Conservation (phyloP, 1,284 basidiomycete species). For the Fomes fomentarius region DNA sequence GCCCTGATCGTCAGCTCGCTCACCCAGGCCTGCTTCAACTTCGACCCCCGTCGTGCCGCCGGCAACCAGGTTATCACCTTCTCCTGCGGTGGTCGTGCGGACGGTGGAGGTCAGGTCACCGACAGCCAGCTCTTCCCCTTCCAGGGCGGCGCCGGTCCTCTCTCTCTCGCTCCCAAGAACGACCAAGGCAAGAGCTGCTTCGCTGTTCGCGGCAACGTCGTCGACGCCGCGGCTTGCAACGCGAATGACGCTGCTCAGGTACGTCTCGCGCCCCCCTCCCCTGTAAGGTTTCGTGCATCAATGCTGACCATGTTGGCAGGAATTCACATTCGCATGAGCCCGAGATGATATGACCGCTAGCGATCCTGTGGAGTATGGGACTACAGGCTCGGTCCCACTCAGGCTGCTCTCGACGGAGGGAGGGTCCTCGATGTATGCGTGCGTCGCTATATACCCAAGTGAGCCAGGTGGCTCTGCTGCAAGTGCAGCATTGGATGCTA, state of each 20-base stretch:
- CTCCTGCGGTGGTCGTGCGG: slow-evolving; percentile 9
- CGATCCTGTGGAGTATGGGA: too few species aligned
- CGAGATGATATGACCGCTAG: too few species aligned
- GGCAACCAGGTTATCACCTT: slow-evolving; percentile 7
- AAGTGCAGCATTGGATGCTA: too few species aligned
- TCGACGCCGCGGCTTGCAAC: not conserved
- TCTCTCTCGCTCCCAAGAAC: slow-evolving; percentile 4
- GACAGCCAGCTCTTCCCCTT: slow-evolving; percentile 10
- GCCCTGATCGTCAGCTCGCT: slow-evolving; percentile 7
- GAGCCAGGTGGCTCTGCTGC: too few species aligned
- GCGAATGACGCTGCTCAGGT: not conserved
- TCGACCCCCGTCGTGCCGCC: slow-evolving; percentile 9
- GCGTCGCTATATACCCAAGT: too few species aligned
- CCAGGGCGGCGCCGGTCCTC: slow-evolving; percentile 1
- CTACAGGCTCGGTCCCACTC: too few species aligned
- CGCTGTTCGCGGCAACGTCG: not conserved
- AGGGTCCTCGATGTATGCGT: too few species aligned
- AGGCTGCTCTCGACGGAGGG: too few species aligned
- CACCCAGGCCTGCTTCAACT: slow-evolving; percentile 9
- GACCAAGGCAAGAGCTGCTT: slow-evolving; percentile 1
- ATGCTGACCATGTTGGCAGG: too few species aligned
- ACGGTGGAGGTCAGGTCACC: slow-evolving; percentile 7
- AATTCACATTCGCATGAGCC: too few species aligned
- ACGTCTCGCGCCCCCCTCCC: too few species aligned
- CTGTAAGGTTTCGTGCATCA: too few species aligned